Conservation (phyloP, 73 alveolate genomes). For the Halteria grandinella region DNA sequence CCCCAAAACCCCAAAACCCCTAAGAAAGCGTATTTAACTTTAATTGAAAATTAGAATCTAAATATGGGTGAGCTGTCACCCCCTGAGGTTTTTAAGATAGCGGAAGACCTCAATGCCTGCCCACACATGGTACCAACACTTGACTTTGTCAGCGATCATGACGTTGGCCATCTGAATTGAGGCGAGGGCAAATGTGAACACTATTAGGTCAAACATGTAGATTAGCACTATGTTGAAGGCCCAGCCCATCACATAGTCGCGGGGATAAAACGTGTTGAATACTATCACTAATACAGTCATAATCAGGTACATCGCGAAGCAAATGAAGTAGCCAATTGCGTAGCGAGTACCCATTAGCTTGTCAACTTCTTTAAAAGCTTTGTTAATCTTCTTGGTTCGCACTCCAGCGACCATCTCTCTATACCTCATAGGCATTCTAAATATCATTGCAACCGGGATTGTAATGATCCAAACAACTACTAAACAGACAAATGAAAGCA, state of each 20-base stretch:
- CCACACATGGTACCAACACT: background rate
- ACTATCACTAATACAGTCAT: background rate
- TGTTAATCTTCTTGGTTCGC: background rate
- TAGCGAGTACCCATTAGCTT: background rate
- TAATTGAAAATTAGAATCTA: too few species aligned
- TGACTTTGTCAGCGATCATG: background rate
- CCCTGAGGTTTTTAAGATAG: constrained; percentile 9
- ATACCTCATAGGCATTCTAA: constrained; percentile 2
- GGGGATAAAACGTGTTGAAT: background rate
- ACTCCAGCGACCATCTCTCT: background rate
- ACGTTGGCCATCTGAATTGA: background rate
- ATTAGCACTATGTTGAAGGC: background rate
- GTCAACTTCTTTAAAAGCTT: background rate
- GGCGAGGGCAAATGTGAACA: constrained; percentile 2
- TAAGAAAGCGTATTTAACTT: too few species aligned
- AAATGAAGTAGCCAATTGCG: constrained; percentile 26
- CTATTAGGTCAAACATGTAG: background rate
- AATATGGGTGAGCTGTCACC: constrained; percentile 2
- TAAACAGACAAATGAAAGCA: too few species aligned
- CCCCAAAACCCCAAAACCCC: too few species aligned
- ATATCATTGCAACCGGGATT: constrained; percentile 12
- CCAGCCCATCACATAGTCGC: background rate
- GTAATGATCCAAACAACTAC: background rate
- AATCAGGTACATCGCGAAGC: background rate
- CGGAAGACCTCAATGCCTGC: background rate